Percentiles rank a stretch among this genome's conserved stretches.
phyloP scores from a whole-genome alignment of 441 rosid genomes.

The Macaranga tanarius region DNA sequence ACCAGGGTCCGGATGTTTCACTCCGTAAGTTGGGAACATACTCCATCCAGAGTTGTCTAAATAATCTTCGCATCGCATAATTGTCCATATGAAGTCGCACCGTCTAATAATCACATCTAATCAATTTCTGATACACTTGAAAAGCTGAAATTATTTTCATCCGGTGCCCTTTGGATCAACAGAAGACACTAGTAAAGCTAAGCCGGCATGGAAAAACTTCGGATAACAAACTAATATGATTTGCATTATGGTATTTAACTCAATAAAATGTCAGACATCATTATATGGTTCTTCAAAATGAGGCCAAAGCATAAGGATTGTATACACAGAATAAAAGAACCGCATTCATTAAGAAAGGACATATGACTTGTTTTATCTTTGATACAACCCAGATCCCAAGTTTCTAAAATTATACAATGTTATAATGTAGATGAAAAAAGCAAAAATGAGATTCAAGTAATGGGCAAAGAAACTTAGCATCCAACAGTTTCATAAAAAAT shows the following conservation, averaged over 20 bases:
- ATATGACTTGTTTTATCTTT: slow-evolving; percentile 3
- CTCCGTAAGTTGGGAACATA: too few relatives aligned
- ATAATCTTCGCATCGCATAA: too few relatives aligned
- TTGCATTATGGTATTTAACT: neutral
- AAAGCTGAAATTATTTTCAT: neutral
- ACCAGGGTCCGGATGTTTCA: too few relatives aligned
- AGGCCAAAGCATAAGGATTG: neutral
- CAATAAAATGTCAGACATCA: neutral
- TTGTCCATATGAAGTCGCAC: too few relatives aligned
- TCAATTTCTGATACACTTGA: neutral
- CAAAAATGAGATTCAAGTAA: neutral
- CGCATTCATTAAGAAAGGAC: neutral
- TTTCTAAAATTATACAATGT: slow-evolving; percentile 8
- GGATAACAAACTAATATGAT: neutral
- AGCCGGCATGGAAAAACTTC: neutral
- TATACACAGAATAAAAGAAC: neutral
- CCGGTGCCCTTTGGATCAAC: neutral
- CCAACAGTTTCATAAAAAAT: neutral
- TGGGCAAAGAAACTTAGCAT: slow-evolving; percentile 3
- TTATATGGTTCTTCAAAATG: neutral
- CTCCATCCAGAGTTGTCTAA: too few relatives aligned
- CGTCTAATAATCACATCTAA: neutral
- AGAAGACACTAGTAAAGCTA: neutral
- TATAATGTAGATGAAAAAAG: neutral
- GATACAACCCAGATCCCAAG: slow-evolving; percentile 11